phyloP scores from a whole-genome alignment of 352 stramenopile genomes.

The Phytophthora pini region DNA sequence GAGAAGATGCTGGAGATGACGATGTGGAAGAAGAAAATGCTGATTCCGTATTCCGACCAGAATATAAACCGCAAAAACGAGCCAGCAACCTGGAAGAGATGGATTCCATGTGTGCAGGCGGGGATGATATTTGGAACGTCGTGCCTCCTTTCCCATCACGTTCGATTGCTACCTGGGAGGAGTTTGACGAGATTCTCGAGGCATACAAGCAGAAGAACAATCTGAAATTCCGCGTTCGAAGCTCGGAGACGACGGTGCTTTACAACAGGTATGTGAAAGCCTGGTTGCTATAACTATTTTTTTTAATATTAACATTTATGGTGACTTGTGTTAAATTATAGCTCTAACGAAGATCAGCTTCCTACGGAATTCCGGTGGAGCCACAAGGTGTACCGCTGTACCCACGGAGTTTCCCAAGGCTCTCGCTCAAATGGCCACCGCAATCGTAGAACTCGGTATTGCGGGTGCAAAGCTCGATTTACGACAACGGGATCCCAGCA shows the following conservation, averaged over 20 bases:
- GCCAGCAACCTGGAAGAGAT: neutral
- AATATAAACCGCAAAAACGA: neutral
- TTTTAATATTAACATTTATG: neutral
- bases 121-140: neutral
- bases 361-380: slow-evolving; percentile 1
- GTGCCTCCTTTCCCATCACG: neutral
- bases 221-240: neutral
- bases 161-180: neutral
- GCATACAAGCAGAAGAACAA: neutral
- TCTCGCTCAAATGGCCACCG: slow-evolving; percentile 9
- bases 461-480: slow-evolving; percentile 6
- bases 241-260: neutral
- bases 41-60: no score
- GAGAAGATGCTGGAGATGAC: no score
- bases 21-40: no score
- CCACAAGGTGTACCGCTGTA: slow-evolving; percentile 9
- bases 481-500: neutral
- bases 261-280: neutral
- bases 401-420: slow-evolving; percentile 9
- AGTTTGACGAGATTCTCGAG: neutral
- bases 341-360: neutral
- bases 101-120: neutral
- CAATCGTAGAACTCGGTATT: slow-evolving; percentile 7
- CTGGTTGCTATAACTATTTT: neutral
- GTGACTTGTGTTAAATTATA: neutral